Base-by-base conservation (phyloP, 805 yeast species). In the Scheffersomyces ergatensis region DNA sequence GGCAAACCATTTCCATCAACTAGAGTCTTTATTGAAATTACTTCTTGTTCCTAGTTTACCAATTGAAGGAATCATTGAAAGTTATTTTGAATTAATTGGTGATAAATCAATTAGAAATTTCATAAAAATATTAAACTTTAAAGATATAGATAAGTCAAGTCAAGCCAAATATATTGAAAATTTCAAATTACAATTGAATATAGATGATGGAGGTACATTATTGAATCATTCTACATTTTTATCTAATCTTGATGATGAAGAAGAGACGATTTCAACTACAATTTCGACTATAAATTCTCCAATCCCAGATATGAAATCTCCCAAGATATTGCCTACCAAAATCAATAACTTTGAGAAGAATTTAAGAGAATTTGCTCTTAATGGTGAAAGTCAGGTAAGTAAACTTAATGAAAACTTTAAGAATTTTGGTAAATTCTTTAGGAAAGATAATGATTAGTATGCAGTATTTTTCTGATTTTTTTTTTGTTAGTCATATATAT, bases 21-120 rank as follows among this genome's bases (percentile, higher is more conserved):
- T 85, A 2, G 92, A 86, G 51, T 68, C 77, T 2, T 60, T 89
- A n/a, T 65, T 89, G 43, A 85, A 85, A 54, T 76, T 88, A 3
- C 58, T 89, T 24, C 65, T 83, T 58, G 77, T 85, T 0, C 80
- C 82, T 11, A 61, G 71, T 5, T 73, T 77, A n/a, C 95, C 95
- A 1, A 48, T 65, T 16, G 76, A 69, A n/a, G 73, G 76, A 40
- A 72, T 87, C 17, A 79, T 85, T 2, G 76, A 78, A 35, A 78
- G 73, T 53, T 88, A 88, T 58, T 77, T 86, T 54, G 70, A 72
- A 40, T 64, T 85, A 12, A 71, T 88, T 38, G 82, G 82, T 6
- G 96, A 88, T 60, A 71, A 72, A 35, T 77, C 80, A 19, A 62
- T 77, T 21, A 58, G 61, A 9, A 88, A 88, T 55, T 86, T 87